phyloP scores from a whole-genome alignment of 495 filamentous ascomycete species.

The Penicillium soppii region DNA sequence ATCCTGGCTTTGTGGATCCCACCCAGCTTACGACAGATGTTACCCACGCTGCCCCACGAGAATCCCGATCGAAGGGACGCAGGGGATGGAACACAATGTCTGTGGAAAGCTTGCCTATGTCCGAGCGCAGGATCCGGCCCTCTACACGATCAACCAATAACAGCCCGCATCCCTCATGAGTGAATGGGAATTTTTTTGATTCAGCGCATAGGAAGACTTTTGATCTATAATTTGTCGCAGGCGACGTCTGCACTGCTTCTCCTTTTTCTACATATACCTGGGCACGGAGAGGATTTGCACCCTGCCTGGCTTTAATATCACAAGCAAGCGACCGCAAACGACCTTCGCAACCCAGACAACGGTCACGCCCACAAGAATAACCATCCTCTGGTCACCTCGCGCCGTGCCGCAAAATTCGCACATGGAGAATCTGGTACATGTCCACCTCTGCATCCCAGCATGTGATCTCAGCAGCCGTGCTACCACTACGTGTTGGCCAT shows the following conservation, averaged over 20 bases:
- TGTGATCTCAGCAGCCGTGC: not conserved
- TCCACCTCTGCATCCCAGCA: not conserved
- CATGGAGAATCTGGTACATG: not conserved
- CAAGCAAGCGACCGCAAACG: too few species aligned
- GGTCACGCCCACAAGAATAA: not conserved
- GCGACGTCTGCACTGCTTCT: too few species aligned
- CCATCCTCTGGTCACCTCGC: not conserved
- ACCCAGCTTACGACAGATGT: conserved; percentile 36
- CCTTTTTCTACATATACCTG: too few species aligned
- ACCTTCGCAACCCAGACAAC: too few species aligned
- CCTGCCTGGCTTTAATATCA: too few species aligned
- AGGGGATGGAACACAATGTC: conserved; percentile 32
- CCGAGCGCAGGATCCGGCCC: conserved; percentile 25
- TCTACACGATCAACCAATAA: conserved; percentile 22
- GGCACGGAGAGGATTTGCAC: too few species aligned
- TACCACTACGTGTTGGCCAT: not conserved
- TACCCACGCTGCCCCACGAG: conserved; percentile 31
- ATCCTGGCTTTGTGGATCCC: conserved; percentile 40
- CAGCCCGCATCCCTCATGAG: conserved; percentile 16
- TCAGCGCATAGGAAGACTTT: too few species aligned
- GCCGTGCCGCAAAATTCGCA: not conserved
- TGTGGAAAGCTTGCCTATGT: conserved; percentile 32
- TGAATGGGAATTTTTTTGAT: not conserved
- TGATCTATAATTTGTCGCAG: too few species aligned
- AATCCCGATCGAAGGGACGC: conserved; percentile 13